Evolutionary conservation across 805 yeast genomes (phyloP), one percentile per base, ranked within the genome.

Genomic region (Barnettozyma sp.): DNA sequence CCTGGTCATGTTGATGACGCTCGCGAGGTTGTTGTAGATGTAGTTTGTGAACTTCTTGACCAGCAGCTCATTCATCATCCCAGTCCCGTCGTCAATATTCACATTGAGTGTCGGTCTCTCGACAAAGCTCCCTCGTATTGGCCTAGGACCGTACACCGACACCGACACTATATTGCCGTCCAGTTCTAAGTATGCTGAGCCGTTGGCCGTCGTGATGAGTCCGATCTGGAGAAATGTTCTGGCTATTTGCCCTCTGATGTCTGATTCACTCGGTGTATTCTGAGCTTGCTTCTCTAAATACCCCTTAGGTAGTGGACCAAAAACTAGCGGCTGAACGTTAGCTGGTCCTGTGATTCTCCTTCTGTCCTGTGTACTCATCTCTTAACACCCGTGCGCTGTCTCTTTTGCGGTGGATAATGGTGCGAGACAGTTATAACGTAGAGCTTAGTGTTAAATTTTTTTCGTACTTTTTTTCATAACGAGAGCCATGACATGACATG

Each of bases 91-190:
- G 35, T 63, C 60, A 22, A 65, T 39, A 20, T 56, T 60, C 12
- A 83, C 86, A 19, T 78, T 70, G 27, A 84, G 60, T 5, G 76
- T 66, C 3, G 88, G 88, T 34, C 73, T 64, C 16, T 80, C 76
- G 25, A 73, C 66, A 54, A 80, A 84, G 4, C 84, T 71, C 2
- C 86, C 85, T 41, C 83, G 66, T 42, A 74, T 77, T 7, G 97
- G 96, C 45, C 87, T 69, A 4, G 97, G 97, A 0, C 97, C 97
- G 58, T 78, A 83, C 0, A 90, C 78, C 4, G 86, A 70, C 1
- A 81, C 80, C 18, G 73, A 72, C 18, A 73, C 68, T 10, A 52
- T 48, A 23, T 52, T 52, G 5, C 49, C 49, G 22, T 73, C 82
- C 1, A 67, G 62, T 56, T 88, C 97, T 15, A 85, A 52, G 46